A percentile compares a stretch with the other conserved stretches of the same genome.
phyloP scores from a whole-genome alignment of 768 basidiomycete species.

The Kondoa subrosea region DNA sequence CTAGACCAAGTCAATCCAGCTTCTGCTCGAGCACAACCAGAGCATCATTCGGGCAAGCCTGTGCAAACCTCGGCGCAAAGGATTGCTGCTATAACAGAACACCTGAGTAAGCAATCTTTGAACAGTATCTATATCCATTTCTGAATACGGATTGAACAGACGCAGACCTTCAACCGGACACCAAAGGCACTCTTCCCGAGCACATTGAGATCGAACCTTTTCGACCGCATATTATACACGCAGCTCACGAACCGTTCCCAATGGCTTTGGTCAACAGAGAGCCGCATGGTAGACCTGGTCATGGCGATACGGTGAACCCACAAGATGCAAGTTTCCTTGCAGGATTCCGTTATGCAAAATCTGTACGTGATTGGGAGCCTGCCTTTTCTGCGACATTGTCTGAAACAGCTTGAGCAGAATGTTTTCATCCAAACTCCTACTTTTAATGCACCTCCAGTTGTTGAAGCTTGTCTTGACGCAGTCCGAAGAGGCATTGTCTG shows the following conservation, averaged over 20 bases:
- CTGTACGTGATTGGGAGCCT: slow-evolving; percentile 44
- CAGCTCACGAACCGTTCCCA: slow-evolving; percentile 43
- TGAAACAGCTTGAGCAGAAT: too few relatives aligned
- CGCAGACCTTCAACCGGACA: background rate
- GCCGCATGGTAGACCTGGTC: slow-evolving; percentile 39
- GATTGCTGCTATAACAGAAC: background rate
- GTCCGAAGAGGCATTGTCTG: slow-evolving; percentile 47
- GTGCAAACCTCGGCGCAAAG: too few relatives aligned
- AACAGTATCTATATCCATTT: background rate
- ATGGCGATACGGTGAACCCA: slow-evolving; percentile 38
- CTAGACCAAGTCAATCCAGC: too few relatives aligned
- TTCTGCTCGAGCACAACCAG: too few relatives aligned
- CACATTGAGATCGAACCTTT: slow-evolving; percentile 18
- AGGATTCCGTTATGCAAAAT: slow-evolving; percentile 44
- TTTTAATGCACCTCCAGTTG: slow-evolving; percentile 49
- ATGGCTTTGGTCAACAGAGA: slow-evolving; percentile 51
- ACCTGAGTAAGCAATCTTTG: background rate
- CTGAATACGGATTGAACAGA: background rate
- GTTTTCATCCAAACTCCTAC: slow-evolving; percentile 48
- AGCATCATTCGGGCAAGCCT: too few relatives aligned
- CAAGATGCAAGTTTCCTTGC: slow-evolving; percentile 56
- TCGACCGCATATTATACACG: slow-evolving; percentile 45
- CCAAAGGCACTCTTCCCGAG: background rate
- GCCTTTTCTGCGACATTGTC: too few relatives aligned
- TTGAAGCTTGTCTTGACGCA: slow-evolving; percentile 45